Conservation (phyloP, 129 eudicot genomes). For the Centrapalus pauciflorus region DNA sequence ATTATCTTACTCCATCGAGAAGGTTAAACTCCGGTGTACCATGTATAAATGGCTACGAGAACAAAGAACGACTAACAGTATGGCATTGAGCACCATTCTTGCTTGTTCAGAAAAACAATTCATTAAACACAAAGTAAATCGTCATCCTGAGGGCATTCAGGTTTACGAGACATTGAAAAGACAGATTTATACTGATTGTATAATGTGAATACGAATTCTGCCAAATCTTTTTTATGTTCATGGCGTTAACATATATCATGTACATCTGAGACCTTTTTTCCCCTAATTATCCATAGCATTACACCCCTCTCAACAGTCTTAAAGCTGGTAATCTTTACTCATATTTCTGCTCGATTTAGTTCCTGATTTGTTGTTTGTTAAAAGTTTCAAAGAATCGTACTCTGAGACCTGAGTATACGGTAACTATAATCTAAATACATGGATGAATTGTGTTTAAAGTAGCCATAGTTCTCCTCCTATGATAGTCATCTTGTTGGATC, state of each 20-base stretch:
- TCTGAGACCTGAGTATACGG: too few relatives aligned
- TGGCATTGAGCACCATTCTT: conserved; percentile 61
- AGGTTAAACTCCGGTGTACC: conserved; percentile 58
- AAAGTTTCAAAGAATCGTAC: too few relatives aligned
- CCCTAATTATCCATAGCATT: too few relatives aligned
- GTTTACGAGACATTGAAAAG: conserved; percentile 55
- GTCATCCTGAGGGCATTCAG: conserved; percentile 57
- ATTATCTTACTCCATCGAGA: conserved; percentile 49
- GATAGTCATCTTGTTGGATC: too few relatives aligned
- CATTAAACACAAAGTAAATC: conserved; percentile 40
- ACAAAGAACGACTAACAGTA: conserved; percentile 29
- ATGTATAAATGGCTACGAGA: conserved; percentile 64
- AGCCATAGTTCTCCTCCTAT: too few relatives aligned
- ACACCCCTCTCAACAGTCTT: too few relatives aligned
- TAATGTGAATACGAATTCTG: neutral
- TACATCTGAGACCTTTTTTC: neutral
- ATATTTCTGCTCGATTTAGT: too few relatives aligned
- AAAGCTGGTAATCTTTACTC: too few relatives aligned
- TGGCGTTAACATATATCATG: neutral
- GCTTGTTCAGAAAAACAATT: conserved; percentile 50
- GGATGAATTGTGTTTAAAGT: too few relatives aligned
- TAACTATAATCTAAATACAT: too few relatives aligned
- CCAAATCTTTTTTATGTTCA: neutral
- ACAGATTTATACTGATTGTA: conserved; percentile 34
- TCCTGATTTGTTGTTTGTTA: too few relatives aligned